These are phyloP conservation scores for Pneumocystis oryctolagi DNA, from an alignment of 1,139 yeast genomes.

Conservation along the genomic window DNA sequence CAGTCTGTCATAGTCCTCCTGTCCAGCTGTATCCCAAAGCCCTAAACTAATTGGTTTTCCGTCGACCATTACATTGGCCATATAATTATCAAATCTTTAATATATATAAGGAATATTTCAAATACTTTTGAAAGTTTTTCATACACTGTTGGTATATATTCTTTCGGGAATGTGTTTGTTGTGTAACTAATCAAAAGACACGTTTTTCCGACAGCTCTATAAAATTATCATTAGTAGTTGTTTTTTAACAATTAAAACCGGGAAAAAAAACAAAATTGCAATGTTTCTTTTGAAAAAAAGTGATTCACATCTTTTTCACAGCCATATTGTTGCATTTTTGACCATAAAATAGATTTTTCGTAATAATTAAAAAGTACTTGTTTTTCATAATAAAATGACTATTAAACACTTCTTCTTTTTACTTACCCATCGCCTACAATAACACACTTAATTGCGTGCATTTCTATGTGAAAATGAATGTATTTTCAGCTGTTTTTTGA, in stretches of 20 bases:
- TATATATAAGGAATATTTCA: not conserved
- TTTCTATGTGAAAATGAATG: slow-evolving; percentile 17
- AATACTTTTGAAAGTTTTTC: slow-evolving; percentile 12
- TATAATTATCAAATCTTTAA: slow-evolving; percentile 55
- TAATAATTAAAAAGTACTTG: not conserved
- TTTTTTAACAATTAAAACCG: not conserved
- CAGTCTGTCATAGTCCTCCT: slow-evolving; percentile 79
- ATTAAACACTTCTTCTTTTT: not conserved
- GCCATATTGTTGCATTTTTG: not conserved
- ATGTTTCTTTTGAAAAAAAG: too few relatives aligned
- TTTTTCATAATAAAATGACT: not conserved
- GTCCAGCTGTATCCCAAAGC: slow-evolving; percentile 97
- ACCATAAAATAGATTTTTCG: not conserved
- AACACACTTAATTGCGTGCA: slow-evolving; percentile 89
- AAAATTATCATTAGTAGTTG: not conserved
- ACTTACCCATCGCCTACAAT: slow-evolving; percentile 78
- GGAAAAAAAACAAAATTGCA: not conserved
- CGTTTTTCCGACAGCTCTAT: slow-evolving; percentile 81
- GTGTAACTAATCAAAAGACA: slow-evolving; percentile 80
- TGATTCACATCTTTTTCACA: too few relatives aligned
- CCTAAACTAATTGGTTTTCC: slow-evolving; percentile 61
- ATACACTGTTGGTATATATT: slow-evolving; percentile 78
- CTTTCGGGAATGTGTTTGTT: slow-evolving; percentile 86
- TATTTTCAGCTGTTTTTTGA: not conserved
- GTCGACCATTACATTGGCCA: slow-evolving; percentile 74